These are phyloP conservation scores for Candida bentonensis DNA, from an alignment of 805 yeast species.

Conservation along the genomic window DNA sequence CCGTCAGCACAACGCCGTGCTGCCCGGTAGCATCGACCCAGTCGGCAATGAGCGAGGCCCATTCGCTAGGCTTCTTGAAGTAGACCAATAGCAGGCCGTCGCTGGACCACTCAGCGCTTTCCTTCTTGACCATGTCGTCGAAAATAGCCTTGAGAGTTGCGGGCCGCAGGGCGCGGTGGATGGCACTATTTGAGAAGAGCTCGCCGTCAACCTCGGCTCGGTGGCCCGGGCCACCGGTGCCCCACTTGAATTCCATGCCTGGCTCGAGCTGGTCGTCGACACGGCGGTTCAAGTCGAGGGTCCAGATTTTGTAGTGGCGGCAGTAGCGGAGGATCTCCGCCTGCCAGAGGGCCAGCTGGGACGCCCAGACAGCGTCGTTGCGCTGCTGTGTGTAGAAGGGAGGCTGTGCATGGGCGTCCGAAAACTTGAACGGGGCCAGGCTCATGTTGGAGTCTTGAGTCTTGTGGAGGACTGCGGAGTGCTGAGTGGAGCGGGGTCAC, in stretches of 20 bases:
- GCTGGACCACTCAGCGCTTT: conserved; percentile 43
- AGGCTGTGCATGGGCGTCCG: conserved; percentile 27
- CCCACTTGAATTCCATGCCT: conserved; percentile 1
- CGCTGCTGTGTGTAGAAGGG: conserved; percentile 89
- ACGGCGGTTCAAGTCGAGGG: conserved; percentile 24
- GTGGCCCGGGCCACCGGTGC: background rate
- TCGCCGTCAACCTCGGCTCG: conserved; percentile 13
- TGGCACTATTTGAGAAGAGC: conserved; percentile 19
- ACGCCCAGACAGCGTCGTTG: conserved; percentile 58
- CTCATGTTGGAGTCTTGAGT: too few species aligned
- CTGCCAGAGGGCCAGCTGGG: conserved; percentile 73
- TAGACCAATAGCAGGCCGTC: conserved; percentile 31
- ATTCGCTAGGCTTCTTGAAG: conserved; percentile 55
- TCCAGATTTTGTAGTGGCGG: conserved; percentile 40
- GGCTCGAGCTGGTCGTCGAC: background rate
- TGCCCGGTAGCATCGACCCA: conserved; percentile 75
- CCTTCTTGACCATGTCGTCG: conserved; percentile 37
- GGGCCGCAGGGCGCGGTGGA: conserved; percentile 31
- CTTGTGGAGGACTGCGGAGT: too few species aligned
- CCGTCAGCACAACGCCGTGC: conserved; percentile 57
- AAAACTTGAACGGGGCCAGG: background rate
- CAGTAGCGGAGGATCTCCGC: conserved; percentile 50
- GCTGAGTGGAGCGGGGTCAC: too few species aligned
- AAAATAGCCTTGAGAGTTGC: conserved; percentile 45
- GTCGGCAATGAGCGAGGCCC: conserved; percentile 51